Evolutionary conservation across 306 rosid genomes (phyloP).

Genomic region (Malus orientalis): DNA sequence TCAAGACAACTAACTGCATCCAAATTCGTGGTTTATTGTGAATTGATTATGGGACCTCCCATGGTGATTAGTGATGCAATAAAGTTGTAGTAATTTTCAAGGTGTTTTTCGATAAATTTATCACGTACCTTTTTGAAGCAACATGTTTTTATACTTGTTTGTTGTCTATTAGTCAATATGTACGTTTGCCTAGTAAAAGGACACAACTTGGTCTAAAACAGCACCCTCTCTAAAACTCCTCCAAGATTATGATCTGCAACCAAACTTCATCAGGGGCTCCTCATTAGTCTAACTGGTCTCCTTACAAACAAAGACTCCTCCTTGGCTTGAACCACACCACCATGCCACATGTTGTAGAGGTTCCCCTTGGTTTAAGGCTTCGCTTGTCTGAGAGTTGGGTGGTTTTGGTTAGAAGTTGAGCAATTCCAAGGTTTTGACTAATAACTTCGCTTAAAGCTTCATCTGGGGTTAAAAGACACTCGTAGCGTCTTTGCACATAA

Average conservation of each 20-base stretch:
- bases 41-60: too few relatives aligned
- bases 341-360: background rate
- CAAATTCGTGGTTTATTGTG: background rate
- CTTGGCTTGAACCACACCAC: background rate
- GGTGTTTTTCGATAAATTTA: too few relatives aligned
- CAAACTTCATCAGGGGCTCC: background rate
- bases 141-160: background rate
- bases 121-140: background rate
- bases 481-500: too few relatives aligned
- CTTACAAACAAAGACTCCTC: background rate
- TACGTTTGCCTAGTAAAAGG: background rate
- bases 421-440: too few relatives aligned
- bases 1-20: background rate
- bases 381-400: background rate
- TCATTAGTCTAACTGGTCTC: background rate
- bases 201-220: background rate
- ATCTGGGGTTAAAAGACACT: background rate
- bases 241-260: background rate
- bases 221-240: background rate
- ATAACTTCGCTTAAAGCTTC: background rate
- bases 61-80: too few relatives aligned
- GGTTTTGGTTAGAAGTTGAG: background rate
- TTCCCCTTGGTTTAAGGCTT: background rate
- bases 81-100: too few relatives aligned
- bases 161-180: too few relatives aligned